phyloP scores from a whole-genome alignment of 441 rosid species.

The Pelargonium myrrhifolium region DNA sequence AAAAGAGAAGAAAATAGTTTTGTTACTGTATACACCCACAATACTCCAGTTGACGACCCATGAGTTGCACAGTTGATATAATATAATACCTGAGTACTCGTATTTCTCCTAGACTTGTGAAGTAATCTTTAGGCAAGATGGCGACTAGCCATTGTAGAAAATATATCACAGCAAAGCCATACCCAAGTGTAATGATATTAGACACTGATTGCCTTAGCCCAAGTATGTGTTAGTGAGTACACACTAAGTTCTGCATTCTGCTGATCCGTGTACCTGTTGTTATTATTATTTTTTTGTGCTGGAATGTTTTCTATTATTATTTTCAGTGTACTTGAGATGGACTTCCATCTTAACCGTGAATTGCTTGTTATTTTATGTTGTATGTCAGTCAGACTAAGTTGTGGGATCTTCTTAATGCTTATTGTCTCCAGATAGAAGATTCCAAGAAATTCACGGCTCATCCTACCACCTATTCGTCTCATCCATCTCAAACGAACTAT shows the following conservation, averaged over 20 bases:
- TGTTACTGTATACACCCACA: no score
- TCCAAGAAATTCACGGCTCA: constrained; percentile 41
- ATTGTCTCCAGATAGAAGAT: constrained; percentile 67
- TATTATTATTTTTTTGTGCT: not conserved
- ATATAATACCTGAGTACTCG: not conserved
- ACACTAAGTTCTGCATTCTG: not conserved
- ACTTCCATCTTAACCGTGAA: not conserved
- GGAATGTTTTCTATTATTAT: not conserved
- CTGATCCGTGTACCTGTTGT: not conserved
- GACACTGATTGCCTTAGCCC: not conserved
- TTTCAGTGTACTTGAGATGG: constrained; percentile 3
- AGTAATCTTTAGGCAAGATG: not conserved
- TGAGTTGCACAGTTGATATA: not conserved
- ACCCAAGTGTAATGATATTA: not conserved
- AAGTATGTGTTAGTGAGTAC: no score
- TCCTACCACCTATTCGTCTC: constrained; percentile 40
- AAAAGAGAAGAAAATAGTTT: no score
- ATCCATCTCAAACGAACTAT: constrained; percentile 35
- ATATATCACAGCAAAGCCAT: not conserved
- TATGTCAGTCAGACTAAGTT: not conserved
- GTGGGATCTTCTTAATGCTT: constrained; percentile 16
- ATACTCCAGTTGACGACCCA: no score
- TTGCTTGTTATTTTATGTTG: not conserved
- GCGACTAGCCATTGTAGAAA: not conserved
- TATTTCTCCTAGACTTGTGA: not conserved